phyloP scores from a whole-genome alignment of 2,329 filamentous ascomycete genomes.

The Fusarium miscanthi region DNA sequence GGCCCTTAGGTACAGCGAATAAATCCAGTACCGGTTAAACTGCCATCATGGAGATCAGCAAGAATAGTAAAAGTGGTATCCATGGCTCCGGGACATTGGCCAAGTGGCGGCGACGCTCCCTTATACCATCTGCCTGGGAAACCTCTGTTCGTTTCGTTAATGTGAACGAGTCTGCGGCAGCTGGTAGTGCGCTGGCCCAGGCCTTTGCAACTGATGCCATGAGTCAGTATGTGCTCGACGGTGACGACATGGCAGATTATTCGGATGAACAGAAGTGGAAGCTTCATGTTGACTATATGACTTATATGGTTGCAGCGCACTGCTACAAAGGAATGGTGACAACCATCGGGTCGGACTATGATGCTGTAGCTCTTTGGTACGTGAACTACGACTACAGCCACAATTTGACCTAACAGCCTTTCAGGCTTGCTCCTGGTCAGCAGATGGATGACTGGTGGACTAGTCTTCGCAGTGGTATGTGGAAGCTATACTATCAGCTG shows the following conservation, averaged over 20 bases:
- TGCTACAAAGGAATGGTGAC: conserved; percentile 79
- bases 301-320: conserved; percentile 81
- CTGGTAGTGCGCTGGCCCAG: conserved; percentile 77
- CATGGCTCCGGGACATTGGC: conserved; percentile 39
- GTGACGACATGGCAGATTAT: conserved; percentile 72
- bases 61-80: conserved; percentile 30
- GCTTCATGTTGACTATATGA: conserved; percentile 80
- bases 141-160: conserved; percentile 70
- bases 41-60: conserved; percentile 58
- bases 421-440: conserved; percentile 79
- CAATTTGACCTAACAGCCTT: conserved; percentile 4
- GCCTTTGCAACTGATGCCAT: conserved; percentile 82
- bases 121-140: conserved; percentile 64
- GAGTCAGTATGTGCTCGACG: conserved; percentile 78
- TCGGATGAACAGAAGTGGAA: conserved; percentile 77
- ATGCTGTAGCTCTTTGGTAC: conserved; percentile 83
- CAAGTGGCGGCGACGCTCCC: conserved; percentile 54
- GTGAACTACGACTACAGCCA: conserved; percentile 44
- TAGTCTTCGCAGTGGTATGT: conserved; percentile 78
- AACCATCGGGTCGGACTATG: conserved; percentile 79
- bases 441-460: conserved; percentile 80
- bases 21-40: conserved; percentile 41
- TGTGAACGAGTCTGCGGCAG: conserved; percentile 76
- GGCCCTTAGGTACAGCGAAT: conserved; percentile 37
- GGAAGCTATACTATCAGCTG: conserved; percentile 80